phyloP scores from a whole-genome alignment of 2,329 filamentous ascomycete species.

The Ophiostoma populinum region DNA sequence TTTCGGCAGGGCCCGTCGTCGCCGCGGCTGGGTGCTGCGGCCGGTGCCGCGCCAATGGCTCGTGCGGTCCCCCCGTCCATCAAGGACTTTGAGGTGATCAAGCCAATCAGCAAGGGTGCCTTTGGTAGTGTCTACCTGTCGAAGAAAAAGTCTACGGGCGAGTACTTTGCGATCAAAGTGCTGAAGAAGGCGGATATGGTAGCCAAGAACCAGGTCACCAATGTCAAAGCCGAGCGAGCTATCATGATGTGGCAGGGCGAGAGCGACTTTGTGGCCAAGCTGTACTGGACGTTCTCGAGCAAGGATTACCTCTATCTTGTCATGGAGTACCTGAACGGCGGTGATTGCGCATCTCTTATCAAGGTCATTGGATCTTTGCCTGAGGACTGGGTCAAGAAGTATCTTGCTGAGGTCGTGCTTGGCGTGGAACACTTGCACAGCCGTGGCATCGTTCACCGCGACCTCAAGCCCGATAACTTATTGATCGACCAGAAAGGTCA shows the following conservation, averaged over 20 bases:
- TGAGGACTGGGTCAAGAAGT: slow-evolving; percentile 97
- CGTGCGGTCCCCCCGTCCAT: slow-evolving; percentile 87
- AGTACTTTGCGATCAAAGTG: slow-evolving; percentile 98
- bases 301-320: slow-evolving; percentile 97
- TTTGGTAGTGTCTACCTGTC: slow-evolving; percentile 96
- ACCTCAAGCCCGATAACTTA: slow-evolving; percentile 92
- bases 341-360: slow-evolving; percentile 90
- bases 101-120: slow-evolving; percentile 95
- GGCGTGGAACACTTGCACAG: slow-evolving; percentile 92
- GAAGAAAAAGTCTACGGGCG: slow-evolving; percentile 95
- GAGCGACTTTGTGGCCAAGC: slow-evolving; percentile 95
- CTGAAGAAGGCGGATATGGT: slow-evolving; percentile 99
- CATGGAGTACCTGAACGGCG: slow-evolving; percentile 97
- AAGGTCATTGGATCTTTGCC: slow-evolving; percentile 83
- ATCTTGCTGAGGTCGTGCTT: slow-evolving; percentile 88
- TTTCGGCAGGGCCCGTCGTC: slow-evolving; percentile 53
- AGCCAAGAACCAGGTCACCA: slow-evolving; percentile 97
- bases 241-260: slow-evolving; percentile 99
- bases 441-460: slow-evolving; percentile 87
- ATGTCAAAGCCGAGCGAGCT: slow-evolving; percentile 93
- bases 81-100: slow-evolving; percentile 98
- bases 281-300: slow-evolving; percentile 99
- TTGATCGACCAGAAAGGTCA: slow-evolving; percentile 95
- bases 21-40: slow-evolving; percentile 57
- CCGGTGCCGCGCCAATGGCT: slow-evolving; percentile 59